Evolutionary conservation across 2,329 filamentous ascomycete genomes (phyloP), one percentile per base, ranked within the genome.

Genomic region (Biscogniauxia mediterranea): DNA sequence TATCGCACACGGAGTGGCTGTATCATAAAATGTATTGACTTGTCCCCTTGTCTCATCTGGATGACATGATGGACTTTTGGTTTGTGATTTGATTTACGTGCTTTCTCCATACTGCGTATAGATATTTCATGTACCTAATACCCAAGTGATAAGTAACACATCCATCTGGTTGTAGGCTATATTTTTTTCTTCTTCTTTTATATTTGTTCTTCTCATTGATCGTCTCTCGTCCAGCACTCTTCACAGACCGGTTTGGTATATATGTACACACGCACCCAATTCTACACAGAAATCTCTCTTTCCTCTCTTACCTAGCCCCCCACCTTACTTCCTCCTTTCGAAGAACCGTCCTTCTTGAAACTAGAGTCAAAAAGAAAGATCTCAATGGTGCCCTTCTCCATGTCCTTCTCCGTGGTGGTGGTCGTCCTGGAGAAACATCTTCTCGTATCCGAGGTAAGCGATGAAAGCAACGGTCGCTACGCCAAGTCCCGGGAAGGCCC

Each of bases 391-490:
- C 60, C 72, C 81, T 60, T 85, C 81, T 64, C 79, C 81, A 66
- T 88, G 84, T 50, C 74, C 79, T 63, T 78, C 77, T 64, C 79
- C 80, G 67, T 83, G 79, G 73, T 86, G 86, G 69, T 88, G 85
- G 65, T 89, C 85, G 65, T 93, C 89, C 73, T 89, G 84, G 69
- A 96, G 75, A 77, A 97, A 96, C 59, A 96, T 79, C 77, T 95
- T 86, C 81, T 99, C 95, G 78, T 92, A 96, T 63, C 85, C 87
- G 77, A 93, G 92, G 81, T 99, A 99, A 65, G 82, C 89, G 55
- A 89, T 87, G 77, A 99, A 99, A 53, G 94, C 93, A 62, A 95
- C 93, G 5, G 90, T 90, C 32, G 93, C 95, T 70, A 94, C 96
- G 66, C 95, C 95, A 71, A 99, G 84, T 64, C 95, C 95, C 46